Evolutionary conservation across 2,329 filamentous ascomycete genomes (phyloP), one percentile per base, ranked within the genome.

Genomic region (Alternaria consortialis): DNA sequence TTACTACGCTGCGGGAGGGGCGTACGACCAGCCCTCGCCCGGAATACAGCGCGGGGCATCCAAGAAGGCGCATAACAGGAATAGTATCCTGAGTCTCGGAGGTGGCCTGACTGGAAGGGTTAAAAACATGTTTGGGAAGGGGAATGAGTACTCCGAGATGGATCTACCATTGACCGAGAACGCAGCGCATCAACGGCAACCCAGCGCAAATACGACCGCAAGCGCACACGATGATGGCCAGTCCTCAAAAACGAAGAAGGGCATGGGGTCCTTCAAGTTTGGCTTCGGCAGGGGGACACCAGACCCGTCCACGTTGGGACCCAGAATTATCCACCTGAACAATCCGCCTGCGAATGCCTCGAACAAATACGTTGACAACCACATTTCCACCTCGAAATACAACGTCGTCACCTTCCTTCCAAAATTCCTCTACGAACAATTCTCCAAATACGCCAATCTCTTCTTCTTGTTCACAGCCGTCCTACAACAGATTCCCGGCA

Each of bases 401-500:
- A 99, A 98, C 79, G 73, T 93, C 74, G 85, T 92, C 56, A 97
- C 93, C 20, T 99, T 99, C 79, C 77, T 98, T 17, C 95, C 95
- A 52, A 99, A 99, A 80, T 99, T 99, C 81, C 84, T 99, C 58
- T 93, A 94, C 79, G 95, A 99, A 80, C 95, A 99, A 78, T 99
- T 99, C 82, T 97, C 94, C 63, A 99, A 97, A 84, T 97, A 97
- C 80, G 95, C 95, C 84, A 99, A 99, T 81, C 81, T 99, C 75
- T 99, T 99, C 84, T 99, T 99, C 91, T 87, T 99, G 77, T 98
- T 99, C 80, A 99, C 95, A 37, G 94, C 95, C 15, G 90, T 88
- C 40, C 83, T 99, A 46, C 95, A 99, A 82, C 95, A 99, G 79
- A 97, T 99, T 63, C 95, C 95, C 23, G 90, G 91, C 67, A 90